These are phyloP conservation scores for Sporothrix schenckii DNA, from an alignment of 2,329 filamentous ascomycete species.

Conservation along the genomic window DNA sequence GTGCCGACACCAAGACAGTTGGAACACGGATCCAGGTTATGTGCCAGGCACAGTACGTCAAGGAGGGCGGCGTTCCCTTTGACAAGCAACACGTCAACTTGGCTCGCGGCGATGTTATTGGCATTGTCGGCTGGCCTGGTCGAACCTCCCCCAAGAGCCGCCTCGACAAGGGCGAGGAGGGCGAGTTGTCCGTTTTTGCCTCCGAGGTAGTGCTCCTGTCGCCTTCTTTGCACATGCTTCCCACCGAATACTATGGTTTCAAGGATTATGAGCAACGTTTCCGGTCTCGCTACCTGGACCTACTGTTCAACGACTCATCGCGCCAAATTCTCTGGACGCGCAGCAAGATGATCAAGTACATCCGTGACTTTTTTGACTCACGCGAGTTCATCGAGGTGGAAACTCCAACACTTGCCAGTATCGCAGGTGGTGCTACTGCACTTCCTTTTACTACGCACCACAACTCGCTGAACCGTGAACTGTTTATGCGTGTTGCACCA, in stretches of 20 bases:
- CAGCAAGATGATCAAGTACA: conserved; percentile 83
- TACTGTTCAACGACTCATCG: conserved; percentile 93
- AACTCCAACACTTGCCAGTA: conserved; percentile 96
- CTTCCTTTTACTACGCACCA: conserved; percentile 94
- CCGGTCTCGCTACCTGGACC: conserved; percentile 89
- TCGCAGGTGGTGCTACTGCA: conserved; percentile 92
- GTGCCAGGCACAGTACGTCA: conserved; percentile 80
- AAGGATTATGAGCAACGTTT: conserved; percentile 93
- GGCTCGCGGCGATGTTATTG: conserved; percentile 89
- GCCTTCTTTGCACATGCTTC: conserved; percentile 88
- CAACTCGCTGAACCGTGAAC: conserved; percentile 92
- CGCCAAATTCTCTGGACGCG: conserved; percentile 83
- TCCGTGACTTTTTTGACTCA: conserved; percentile 85
- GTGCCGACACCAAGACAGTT: conserved; percentile 59
- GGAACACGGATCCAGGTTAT: conserved; percentile 85
- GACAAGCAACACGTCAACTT: conserved; percentile 87
- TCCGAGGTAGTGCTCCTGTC: conserved; percentile 82
- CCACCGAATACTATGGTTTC: conserved; percentile 89
- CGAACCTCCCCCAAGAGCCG: conserved; percentile 89
- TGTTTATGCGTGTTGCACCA: conserved; percentile 93
- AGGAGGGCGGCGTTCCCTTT: conserved; percentile 65
- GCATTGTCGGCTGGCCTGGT: conserved; percentile 80
- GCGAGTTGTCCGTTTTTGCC: conserved; percentile 93
- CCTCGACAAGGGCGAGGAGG: conserved; percentile 74
- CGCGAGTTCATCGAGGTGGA: conserved; percentile 91